Base-by-base conservation (phyloP, 108 stramenopile genomes). In the Craspedostauros australis region DNA sequence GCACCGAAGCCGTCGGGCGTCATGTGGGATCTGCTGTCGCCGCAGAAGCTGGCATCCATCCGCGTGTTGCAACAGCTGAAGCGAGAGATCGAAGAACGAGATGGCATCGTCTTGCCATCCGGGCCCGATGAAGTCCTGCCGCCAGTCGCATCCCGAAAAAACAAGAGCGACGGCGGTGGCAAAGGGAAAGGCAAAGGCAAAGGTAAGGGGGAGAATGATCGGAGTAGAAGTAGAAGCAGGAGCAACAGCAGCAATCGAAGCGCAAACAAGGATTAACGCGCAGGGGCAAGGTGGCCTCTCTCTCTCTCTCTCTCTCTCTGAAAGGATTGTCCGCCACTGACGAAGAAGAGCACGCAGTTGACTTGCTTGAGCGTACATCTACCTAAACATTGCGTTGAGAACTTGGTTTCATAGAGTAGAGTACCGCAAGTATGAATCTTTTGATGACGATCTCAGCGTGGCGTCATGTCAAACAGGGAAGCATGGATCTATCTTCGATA, bases 61-160 rank as follows among this genome's bases (percentile, higher is more conserved):
- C 68, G 64, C 0, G 82, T 84, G 3, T 40, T 84, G 41, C 72
- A 65, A 36, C 70, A 84, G 27, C 51, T 84, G 40, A 84, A 84
- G 46, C 48, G 60, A 47, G 66, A 62, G 34, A 77, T 62, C 1
- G 82, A 84, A 52, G 69, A 63, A 24, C 58, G 67, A 25, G 27
- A 38, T 0, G 76, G 76, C 1, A 23, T 31, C 8, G 22, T 9
- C 3, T 37, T 84, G 32, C 82, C 82, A 12, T 68, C 66, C 26
- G 82, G 82, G 4, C 82, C 82, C 0, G 78, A 84, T 44, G 82
- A 84, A 41, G 69, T 84, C 8, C 24, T 84, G 27, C 82, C 82
- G 0, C 82, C 82, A 1, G 61, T 67, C 19, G 82, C 82, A n/a
- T 27, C 30, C 25, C 67, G 78, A 39, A 49, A 43, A 25, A 59